Percentiles rank a stretch among this genome's conserved stretches.
These are phyloP conservation scores for Aspergillus spinulosporus DNA, from an alignment of 2,329 filamentous ascomycete species.

Conservation along the genomic window DNA sequence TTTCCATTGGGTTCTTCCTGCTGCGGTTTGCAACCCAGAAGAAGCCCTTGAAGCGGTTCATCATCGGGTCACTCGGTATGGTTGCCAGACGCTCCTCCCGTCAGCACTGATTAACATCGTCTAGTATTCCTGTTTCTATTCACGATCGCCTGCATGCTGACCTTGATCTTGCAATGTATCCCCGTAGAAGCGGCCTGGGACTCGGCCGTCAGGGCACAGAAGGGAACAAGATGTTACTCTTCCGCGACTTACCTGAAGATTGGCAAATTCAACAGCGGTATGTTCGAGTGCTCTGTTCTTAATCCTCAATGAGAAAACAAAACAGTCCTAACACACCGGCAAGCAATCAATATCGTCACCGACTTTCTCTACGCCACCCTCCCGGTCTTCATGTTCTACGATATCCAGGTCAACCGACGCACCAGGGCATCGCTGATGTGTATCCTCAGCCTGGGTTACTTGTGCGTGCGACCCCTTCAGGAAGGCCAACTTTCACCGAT, in stretches of 20 bases:
- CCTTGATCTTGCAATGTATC: slow-evolving; percentile 52
- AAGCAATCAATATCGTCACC: slow-evolving; percentile 41
- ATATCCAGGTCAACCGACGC: slow-evolving; percentile 37
- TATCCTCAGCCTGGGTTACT: slow-evolving; percentile 46
- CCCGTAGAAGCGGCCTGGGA: slow-evolving; percentile 52
- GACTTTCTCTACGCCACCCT: slow-evolving; percentile 45
- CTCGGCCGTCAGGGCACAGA: slow-evolving; percentile 21
- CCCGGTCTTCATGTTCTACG: slow-evolving; percentile 44
- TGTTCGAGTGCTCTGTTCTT: neutral
- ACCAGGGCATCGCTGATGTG: slow-evolving; percentile 41
- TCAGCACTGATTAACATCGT: neutral
- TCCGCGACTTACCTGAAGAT: slow-evolving; percentile 42
- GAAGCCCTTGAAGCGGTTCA: slow-evolving; percentile 39
- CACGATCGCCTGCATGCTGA: slow-evolving; percentile 31
- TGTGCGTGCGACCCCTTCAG: slow-evolving; percentile 29
- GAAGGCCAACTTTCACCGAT: too few species aligned
- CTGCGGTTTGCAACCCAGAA: slow-evolving; percentile 42
- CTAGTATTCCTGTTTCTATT: slow-evolving; percentile 23
- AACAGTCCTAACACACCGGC: too few species aligned
- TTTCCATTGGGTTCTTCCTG: slow-evolving; percentile 46
- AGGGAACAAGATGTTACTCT: slow-evolving; percentile 44
- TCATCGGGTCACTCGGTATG: slow-evolving; percentile 40
- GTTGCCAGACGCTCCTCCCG: slow-evolving; percentile 1
- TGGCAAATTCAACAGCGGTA: slow-evolving; percentile 45
- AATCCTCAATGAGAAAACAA: too few species aligned